These are phyloP conservation scores for Madurella fahalii DNA, from an alignment of 2,329 filamentous ascomycete genomes.

Conservation along the genomic window DNA sequence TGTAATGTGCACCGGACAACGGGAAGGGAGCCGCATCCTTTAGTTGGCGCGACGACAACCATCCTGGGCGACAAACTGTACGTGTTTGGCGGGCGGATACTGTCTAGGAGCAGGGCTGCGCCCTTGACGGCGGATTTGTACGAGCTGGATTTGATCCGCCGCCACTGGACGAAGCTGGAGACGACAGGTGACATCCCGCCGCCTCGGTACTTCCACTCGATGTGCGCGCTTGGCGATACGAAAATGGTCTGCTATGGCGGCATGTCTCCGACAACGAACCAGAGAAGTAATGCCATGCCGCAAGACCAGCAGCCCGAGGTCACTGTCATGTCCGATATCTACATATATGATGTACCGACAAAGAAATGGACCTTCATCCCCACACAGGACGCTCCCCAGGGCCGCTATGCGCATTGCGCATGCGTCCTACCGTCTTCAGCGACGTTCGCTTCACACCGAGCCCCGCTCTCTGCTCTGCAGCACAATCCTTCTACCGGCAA, in stretches of 20 bases:
- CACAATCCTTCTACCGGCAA: constrained; percentile 82
- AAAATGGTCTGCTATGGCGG: constrained; percentile 98
- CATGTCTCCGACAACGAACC: constrained; percentile 75
- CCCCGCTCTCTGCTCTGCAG: constrained; percentile 80
- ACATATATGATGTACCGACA: constrained; percentile 84
- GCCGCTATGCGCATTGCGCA: constrained; percentile 93
- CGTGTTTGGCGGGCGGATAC: constrained; percentile 86
- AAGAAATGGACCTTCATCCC: constrained; percentile 82
- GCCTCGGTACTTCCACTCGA: constrained; percentile 93
- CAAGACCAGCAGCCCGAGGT: constrained; percentile 76
- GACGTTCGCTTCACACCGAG: constrained; percentile 77
- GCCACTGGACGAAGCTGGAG: constrained; percentile 91
- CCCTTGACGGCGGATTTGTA: constrained; percentile 87
- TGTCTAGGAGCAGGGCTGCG: constrained; percentile 75
- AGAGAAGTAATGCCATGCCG: constrained; percentile 41
- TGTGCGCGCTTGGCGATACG: constrained; percentile 87
- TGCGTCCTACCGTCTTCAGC: constrained; percentile 86
- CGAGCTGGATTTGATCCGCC: constrained; percentile 82
- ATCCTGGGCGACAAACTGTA: constrained; percentile 94
- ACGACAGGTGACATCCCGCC: constrained; percentile 80
- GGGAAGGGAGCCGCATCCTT: constrained; percentile 80
- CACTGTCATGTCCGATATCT: constrained; percentile 95
- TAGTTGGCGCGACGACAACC: constrained; percentile 93
- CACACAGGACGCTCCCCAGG: constrained; percentile 79
- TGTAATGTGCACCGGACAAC: constrained; percentile 80